Percentiles rank a stretch among this genome's conserved stretches.
Conservation (phyloP, 164 flowering plant species). For the Sedum album region DNA sequence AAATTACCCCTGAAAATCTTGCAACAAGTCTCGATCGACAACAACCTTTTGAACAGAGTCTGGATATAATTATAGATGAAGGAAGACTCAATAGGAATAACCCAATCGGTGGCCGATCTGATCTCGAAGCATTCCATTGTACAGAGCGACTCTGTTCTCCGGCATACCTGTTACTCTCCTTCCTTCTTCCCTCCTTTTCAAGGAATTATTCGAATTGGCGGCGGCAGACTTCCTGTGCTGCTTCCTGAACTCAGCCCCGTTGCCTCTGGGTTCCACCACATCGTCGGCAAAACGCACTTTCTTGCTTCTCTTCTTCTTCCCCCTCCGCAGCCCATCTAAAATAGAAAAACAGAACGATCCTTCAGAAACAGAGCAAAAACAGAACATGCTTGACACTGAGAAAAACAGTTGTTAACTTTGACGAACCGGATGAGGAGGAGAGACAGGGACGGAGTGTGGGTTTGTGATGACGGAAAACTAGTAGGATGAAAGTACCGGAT, state of each 20-base stretch:
- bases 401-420: background rate
- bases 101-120: slow-evolving; percentile 44
- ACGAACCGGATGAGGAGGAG: background rate
- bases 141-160: slow-evolving; percentile 52
- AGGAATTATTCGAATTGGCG: too few species aligned
- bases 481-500: slow-evolving; percentile 57
- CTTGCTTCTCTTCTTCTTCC: too few species aligned
- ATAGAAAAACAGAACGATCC: background rate
- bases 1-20: too few species aligned
- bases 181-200: too few species aligned
- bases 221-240: too few species aligned
- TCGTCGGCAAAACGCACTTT: too few species aligned
- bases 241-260: too few species aligned
- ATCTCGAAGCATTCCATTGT: slow-evolving; percentile 64
- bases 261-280: too few species aligned
- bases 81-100: slow-evolving; percentile 28
- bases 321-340: too few species aligned
- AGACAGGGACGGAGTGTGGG: slow-evolving; percentile 2
- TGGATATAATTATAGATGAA: too few species aligned
- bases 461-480: slow-evolving; percentile 46
- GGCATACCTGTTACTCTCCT: slow-evolving; percentile 42
- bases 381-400: slow-evolving; percentile 8
- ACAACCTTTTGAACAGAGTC: too few species aligned
- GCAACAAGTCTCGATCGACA: too few species aligned
- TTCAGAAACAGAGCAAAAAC: background rate